These are phyloP conservation scores for Ascochyta koolunga DNA, from an alignment of 2,329 filamentous ascomycete species.

Conservation along the genomic window DNA sequence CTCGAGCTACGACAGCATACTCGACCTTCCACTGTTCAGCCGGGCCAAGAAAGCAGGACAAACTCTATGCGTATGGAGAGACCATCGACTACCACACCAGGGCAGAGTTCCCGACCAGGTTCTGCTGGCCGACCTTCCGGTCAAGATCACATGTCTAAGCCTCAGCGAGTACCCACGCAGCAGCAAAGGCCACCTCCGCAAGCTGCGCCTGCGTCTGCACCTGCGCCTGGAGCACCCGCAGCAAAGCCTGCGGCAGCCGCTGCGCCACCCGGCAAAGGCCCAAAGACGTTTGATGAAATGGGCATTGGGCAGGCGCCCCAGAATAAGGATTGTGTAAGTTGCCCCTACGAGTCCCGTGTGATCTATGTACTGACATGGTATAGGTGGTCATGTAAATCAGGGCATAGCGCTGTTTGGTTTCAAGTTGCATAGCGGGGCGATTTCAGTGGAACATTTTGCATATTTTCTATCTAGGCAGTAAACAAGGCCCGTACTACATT, in stretches of 20 bases:
- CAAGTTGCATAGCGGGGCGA: constrained; percentile 27
- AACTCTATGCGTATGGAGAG: constrained; percentile 32
- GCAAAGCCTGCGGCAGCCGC: constrained; percentile 40
- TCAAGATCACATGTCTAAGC: constrained; percentile 34
- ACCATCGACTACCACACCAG: constrained; percentile 30
- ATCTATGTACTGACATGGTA: constrained; percentile 11
- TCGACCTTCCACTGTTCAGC: constrained; percentile 43
- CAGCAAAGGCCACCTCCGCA: constrained; percentile 29
- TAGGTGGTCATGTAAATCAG: constrained; percentile 39
- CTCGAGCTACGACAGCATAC: constrained; percentile 45
- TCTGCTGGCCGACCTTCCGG: constrained; percentile 39
- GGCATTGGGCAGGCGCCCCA: constrained; percentile 84
- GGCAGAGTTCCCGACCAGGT: constrained; percentile 30
- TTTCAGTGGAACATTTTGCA: constrained; percentile 19
- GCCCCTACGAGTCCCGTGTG: neutral
- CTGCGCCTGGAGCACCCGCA: constrained; percentile 25
- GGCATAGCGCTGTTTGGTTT: neutral
- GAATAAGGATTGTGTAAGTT: constrained; percentile 87
- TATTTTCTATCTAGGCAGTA: constrained; percentile 12
- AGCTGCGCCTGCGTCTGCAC: constrained; percentile 17
- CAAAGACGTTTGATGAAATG: constrained; percentile 98
- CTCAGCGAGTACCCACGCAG: constrained; percentile 26
- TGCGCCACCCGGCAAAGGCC: constrained; percentile 69
- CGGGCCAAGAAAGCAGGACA: constrained; percentile 41
- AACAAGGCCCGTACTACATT: constrained; percentile 18